Conservation (phyloP, 257 asterid species). For the Cynanchum wilfordii region DNA sequence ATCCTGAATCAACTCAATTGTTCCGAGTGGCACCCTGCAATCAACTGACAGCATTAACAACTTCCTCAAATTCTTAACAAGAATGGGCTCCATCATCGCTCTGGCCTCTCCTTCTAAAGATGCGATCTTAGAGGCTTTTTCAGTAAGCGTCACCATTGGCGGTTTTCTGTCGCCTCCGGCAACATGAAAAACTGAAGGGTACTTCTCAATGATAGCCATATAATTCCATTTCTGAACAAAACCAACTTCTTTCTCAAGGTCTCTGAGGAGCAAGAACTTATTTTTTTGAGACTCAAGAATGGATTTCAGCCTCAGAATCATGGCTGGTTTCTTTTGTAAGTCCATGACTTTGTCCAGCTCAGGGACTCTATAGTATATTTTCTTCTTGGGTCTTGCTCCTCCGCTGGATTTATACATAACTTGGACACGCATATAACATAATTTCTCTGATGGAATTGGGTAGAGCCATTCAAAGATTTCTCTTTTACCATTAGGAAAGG, state of each 20-base stretch:
- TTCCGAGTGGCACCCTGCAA: slow-evolving; percentile 65
- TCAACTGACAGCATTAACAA: slow-evolving; percentile 84
- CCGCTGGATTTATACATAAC: slow-evolving; percentile 49
- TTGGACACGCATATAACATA: slow-evolving; percentile 31
- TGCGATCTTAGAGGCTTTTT: slow-evolving; percentile 64
- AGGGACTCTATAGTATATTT: slow-evolving; percentile 60
- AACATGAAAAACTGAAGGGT: slow-evolving; percentile 65
- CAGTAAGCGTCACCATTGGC: slow-evolving; percentile 60
- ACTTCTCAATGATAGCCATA: slow-evolving; percentile 75
- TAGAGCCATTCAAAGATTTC: slow-evolving; percentile 5
- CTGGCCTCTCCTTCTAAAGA: slow-evolving; percentile 46
- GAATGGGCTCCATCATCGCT: slow-evolving; percentile 65
- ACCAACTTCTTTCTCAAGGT: slow-evolving; percentile 95
- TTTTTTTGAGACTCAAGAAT: slow-evolving; percentile 65
- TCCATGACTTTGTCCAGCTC: slow-evolving; percentile 89
- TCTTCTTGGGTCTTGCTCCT: slow-evolving; percentile 78
- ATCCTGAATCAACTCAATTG: slow-evolving; percentile 42
- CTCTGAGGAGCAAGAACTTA: slow-evolving; percentile 63
- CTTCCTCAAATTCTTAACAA: slow-evolving; percentile 72
- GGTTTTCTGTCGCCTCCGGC: slow-evolving; percentile 51
- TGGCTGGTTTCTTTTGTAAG: slow-evolving; percentile 73
- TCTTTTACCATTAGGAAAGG: slow-evolving; percentile 4
- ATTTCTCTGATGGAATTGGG: slow-evolving; percentile 7
- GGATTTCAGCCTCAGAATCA: slow-evolving; percentile 62
- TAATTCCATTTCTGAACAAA: slow-evolving; percentile 88